Conservation (phyloP, 2,329 filamentous ascomycete genomes). For the Trichoderma endophyticum region DNA sequence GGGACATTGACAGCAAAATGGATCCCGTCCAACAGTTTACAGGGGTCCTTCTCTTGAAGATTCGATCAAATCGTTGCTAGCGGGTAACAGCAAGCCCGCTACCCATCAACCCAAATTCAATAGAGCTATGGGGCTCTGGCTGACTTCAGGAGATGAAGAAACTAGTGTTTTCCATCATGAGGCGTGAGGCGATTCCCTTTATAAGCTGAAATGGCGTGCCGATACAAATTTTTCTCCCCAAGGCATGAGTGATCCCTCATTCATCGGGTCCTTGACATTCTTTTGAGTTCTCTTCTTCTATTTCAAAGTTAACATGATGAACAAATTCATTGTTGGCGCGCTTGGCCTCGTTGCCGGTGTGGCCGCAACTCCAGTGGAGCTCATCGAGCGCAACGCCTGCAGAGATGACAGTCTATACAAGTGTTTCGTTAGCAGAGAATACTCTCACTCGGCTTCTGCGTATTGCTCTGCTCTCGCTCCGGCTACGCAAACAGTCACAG, state of each 20-base stretch:
- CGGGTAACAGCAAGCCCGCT: neutral
- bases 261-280: neutral
- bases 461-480: slow-evolving; percentile 24
- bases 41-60: neutral
- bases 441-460: slow-evolving; percentile 22
- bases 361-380: slow-evolving; percentile 15
- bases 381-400: slow-evolving; percentile 20
- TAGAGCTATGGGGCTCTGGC: neutral
- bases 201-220: neutral
- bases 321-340: slow-evolving; percentile 2
- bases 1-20: neutral
- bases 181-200: neutral
- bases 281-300: neutral
- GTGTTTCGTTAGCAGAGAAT: slow-evolving; percentile 25
- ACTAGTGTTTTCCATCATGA: neutral
- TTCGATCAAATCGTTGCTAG: neutral
- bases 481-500: slow-evolving; percentile 21
- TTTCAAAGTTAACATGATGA: neutral
- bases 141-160: neutral
- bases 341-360: slow-evolving; percentile 9
- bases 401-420: slow-evolving; percentile 26
- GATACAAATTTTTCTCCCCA: neutral
- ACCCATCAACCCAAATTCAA: neutral
- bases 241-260: neutral
- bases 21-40: neutral